These are phyloP conservation scores for Aspergillus aculeatinus DNA, from an alignment of 2,329 filamentous ascomycete genomes.

Conservation along the genomic window DNA sequence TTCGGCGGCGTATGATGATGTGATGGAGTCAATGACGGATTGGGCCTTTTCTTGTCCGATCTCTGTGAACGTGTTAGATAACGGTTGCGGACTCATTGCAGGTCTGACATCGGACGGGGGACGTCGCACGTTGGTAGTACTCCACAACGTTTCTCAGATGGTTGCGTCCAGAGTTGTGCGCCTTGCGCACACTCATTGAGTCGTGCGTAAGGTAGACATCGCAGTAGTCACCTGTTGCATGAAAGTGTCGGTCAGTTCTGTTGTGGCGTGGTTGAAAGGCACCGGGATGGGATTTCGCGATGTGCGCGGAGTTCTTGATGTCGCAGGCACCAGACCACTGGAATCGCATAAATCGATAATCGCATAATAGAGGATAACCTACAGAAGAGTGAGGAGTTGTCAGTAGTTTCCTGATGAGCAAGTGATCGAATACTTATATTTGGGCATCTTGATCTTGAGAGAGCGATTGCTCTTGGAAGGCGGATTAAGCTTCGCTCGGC, in stretches of 20 bases:
- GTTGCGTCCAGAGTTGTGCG: constrained; percentile 94
- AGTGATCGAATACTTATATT: constrained; percentile 64
- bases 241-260: constrained; percentile 11
- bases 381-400: constrained; percentile 66
- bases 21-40: constrained; percentile 97
- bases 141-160: constrained; percentile 96
- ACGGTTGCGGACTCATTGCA: not conserved
- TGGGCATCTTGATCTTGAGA: constrained; percentile 66
- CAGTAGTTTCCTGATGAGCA: constrained; percentile 27
- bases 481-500: constrained; percentile 11
- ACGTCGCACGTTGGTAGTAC: constrained; percentile 81
- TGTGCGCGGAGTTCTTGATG: constrained; percentile 1
- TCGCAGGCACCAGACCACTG: not conserved
- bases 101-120: not conserved
- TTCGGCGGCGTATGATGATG: constrained; percentile 89
- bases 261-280: not conserved
- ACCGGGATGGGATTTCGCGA: not conserved
- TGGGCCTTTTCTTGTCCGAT: constrained; percentile 99
- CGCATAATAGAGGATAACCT: constrained; percentile 39
- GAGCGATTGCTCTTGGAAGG: constrained; percentile 10
- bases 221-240: constrained; percentile 77
- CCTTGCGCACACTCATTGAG: constrained; percentile 99
- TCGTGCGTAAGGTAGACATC: constrained; percentile 99
- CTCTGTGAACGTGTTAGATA: constrained; percentile 54
- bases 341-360: not conserved